Base-by-base conservation (phyloP, 306 rosid genomes). In the Elaeagnus macrophylla region DNA sequence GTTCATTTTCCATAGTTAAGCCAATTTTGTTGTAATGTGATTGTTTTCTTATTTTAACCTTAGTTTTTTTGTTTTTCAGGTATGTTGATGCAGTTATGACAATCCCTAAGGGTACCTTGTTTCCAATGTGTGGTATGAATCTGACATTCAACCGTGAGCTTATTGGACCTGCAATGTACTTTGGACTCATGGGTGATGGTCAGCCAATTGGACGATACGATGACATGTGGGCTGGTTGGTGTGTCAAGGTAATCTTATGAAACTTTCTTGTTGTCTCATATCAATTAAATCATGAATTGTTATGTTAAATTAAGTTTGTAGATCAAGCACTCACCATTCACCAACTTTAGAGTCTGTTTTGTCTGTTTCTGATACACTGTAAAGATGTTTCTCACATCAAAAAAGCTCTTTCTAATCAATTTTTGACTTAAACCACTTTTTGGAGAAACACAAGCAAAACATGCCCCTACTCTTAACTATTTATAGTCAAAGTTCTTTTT, bases 161-260 rank as follows among this genome's bases (percentile, higher is more conserved):
- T 39, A 88, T 88, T 59, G 96, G 96, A 66, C 85, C 96, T 40
- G 96, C 94, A 13, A 88, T 88, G 96, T 88, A 88, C 72, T 88
- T 88, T 59, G 96, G 96, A 61, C 96, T 88, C 62, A 84, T 88
- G 94, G 96, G 96, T 65, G 96, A 88, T 52, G 96, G 96, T 67
- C 96, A 88, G 66, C 96, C 94, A 18, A 84, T 88, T 59, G 94
- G 94, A 53, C 89, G 96, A 37, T 88, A 84, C n/a, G 94, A 88
- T 19, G 96, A 88, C 51, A 88, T 88, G 96, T 88, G 96, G 96
- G 96, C 96, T 55, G 96, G 96, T 25, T 88, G 96, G 96, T 88
- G 96, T 63, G 59, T 82, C 15, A 88, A 88, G 96, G 96, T 88
- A 81, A 32, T 32, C 17, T 47, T 38, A 32, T 72, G 42, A 41